Percentiles rank a stretch among this genome's conserved stretches.
Conservation (phyloP, 345 rosid genomes). For the Limnanthes douglasii region DNA sequence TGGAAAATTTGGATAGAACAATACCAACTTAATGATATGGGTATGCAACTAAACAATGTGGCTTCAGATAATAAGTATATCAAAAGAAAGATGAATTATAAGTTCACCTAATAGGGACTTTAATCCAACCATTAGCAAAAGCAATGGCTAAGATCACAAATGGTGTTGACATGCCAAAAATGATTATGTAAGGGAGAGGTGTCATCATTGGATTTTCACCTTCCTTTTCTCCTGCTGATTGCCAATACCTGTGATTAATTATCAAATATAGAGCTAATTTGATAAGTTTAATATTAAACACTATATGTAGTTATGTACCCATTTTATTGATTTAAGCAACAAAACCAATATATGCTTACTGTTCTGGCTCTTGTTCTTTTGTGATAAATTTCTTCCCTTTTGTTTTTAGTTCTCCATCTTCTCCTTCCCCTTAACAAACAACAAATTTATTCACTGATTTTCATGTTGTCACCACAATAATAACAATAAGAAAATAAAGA, state of each 20-base stretch:
- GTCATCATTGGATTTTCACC: slow-evolving; percentile 96
- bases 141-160: slow-evolving; percentile 87
- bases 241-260: slow-evolving; percentile 61
- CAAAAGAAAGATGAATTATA: background rate
- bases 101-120: slow-evolving; percentile 59
- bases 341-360: slow-evolving; percentile 21
- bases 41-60: too few species aligned
- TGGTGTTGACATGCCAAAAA: slow-evolving; percentile 90
- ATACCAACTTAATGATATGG: too few species aligned
- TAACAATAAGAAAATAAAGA: background rate
- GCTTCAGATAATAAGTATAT: background rate
- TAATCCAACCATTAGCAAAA: slow-evolving; percentile 91
- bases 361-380: slow-evolving; percentile 80
- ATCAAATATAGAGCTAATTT: background rate
- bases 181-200: slow-evolving; percentile 73
- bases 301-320: background rate
- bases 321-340: background rate
- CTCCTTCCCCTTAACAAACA: slow-evolving; percentile 31
- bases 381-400: slow-evolving; percentile 74
- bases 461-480: background rate
- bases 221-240: slow-evolving; percentile 78
- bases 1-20: too few species aligned
- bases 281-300: background rate
- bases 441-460: background rate
- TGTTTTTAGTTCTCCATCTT: slow-evolving; percentile 56